These are phyloP conservation scores for Aspergillus terreus DNA, from an alignment of 2,329 filamentous ascomycete species.

Conservation along the genomic window DNA sequence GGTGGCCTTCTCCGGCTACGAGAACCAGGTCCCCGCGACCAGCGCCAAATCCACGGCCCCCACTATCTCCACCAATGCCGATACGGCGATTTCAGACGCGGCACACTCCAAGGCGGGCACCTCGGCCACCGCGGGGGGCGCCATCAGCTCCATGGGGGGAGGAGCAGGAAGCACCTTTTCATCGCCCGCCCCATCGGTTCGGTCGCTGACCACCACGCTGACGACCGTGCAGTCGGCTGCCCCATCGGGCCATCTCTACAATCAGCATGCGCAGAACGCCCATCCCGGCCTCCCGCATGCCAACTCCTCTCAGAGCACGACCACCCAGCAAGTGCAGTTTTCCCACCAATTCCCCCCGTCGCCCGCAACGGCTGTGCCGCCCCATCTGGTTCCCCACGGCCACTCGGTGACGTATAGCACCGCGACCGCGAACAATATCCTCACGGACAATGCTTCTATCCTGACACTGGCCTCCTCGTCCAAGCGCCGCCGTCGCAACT, in stretches of 20 bases:
- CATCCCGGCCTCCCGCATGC: slow-evolving; percentile 31
- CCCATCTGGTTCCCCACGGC: slow-evolving; percentile 52
- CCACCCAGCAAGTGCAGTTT: slow-evolving; percentile 49
- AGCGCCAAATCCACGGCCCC: slow-evolving; percentile 72
- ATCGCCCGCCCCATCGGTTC: slow-evolving; percentile 62
- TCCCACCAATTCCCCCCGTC: slow-evolving; percentile 59
- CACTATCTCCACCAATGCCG: slow-evolving; percentile 79
- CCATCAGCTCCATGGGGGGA: slow-evolving; percentile 61
- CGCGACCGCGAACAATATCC: slow-evolving; percentile 60
- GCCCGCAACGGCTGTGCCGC: slow-evolving; percentile 57
- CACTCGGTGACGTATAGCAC: slow-evolving; percentile 56
- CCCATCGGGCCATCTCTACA: slow-evolving; percentile 46
- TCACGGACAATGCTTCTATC: slow-evolving; percentile 64
- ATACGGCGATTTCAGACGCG: slow-evolving; percentile 68
- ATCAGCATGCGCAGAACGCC: slow-evolving; percentile 24
- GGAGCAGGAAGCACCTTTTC: slow-evolving; percentile 66
- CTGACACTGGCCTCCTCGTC: slow-evolving; percentile 63
- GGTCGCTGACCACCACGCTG: slow-evolving; percentile 62
- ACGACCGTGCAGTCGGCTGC: slow-evolving; percentile 63
- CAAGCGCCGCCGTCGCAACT: slow-evolving; percentile 61
- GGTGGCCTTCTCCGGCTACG: slow-evolving; percentile 58
- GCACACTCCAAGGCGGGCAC: slow-evolving; percentile 81
- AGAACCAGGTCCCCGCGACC: slow-evolving; percentile 55
- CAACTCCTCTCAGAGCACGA: slow-evolving; percentile 35
- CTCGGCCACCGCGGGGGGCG: slow-evolving; percentile 59